Base-by-base conservation (phyloP, 441 rosid species). In the Adansonia madagascariensis region DNA sequence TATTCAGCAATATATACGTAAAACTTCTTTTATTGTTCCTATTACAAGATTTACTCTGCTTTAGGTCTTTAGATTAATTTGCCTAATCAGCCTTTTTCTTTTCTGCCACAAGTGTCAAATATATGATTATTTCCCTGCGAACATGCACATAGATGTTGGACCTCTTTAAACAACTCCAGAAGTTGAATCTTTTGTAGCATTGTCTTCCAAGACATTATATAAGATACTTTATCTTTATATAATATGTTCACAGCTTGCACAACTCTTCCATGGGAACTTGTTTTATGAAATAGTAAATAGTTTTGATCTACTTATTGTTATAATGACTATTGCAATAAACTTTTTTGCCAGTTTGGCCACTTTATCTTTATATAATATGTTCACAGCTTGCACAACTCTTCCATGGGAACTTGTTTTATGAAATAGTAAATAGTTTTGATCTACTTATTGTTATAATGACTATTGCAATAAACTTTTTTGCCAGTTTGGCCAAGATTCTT, bases 401-500 rank as follows among this genome's bases (percentile, higher is more conserved):
- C 4, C 39, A 6, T 47, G 39, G n/a, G 6, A 11, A 68, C 39
- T 20, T 20, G 39, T 22, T 68, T 47, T 8, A 20, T 20, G 35
- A n/a, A 17, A 17, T 43, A 20, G 56, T 24, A 46, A 68, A 2
- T 47, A 47, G 57, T 31, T 69, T 46, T 69, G 73, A 24, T 49
- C 20, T 49, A 27, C 59, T 47, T 12, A 2, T 69, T 24, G 39
- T 22, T 69, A 24, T 69, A 0, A 14, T 49, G 43, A 69, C 41
- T 47, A 15, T 22, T 69, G 73, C 43, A 24, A 69, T 69, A 2
- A 47, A 27, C 59, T 47, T 3, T 12, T 69, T 24, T 67, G 1
- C 61, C 83, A 87, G 90, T 65, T 62, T 76, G 80, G 66, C 77
- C 31, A 61, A 55, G 68, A 81, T 82, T 27, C 71, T 85, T 43